Conservation (phyloP, 1,284 basidiomycete genomes). For the Entoloma clypeatum region DNA sequence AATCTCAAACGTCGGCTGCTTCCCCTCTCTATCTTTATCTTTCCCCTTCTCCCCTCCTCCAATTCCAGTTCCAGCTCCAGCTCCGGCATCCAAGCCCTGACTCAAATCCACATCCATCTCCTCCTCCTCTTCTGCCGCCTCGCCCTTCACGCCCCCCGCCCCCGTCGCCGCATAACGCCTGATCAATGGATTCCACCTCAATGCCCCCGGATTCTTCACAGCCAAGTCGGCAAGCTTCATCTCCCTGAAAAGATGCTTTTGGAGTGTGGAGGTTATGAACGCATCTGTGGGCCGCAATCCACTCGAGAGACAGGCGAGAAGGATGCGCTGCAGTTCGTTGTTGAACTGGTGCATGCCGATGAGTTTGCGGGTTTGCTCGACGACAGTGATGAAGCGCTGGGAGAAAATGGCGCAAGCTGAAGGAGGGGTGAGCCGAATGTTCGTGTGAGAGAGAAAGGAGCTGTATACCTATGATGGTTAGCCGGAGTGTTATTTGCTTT, state of each 20-base stretch:
- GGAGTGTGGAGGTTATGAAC: constrained; percentile 72
- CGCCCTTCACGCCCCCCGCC: constrained; percentile 29
- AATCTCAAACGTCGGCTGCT: constrained; percentile 32
- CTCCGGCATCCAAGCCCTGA: too few species aligned
- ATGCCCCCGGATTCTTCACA: constrained; percentile 52
- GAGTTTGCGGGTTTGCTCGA: constrained; percentile 73
- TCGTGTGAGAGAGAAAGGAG: neutral
- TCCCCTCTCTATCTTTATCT: constrained; percentile 11
- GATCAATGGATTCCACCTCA: constrained; percentile 54
- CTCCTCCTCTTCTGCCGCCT: constrained; percentile 25
- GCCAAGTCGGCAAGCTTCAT: constrained; percentile 63
- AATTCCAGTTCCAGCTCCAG: too few species aligned
- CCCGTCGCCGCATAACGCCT: constrained; percentile 46
- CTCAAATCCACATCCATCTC: too few species aligned
- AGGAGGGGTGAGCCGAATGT: neutral
- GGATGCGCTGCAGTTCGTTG: constrained; percentile 76
- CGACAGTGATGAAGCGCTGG: constrained; percentile 52
- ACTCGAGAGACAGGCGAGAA: constrained; percentile 67
- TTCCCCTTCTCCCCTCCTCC: constrained; percentile 11
- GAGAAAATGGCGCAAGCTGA: constrained; percentile 69
- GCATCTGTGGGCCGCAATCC: constrained; percentile 66
- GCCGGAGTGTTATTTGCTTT: constrained; percentile 66
- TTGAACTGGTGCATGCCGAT: constrained; percentile 72
- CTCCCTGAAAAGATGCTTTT: constrained; percentile 82
- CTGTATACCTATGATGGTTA: constrained; percentile 67